These are phyloP conservation scores for Bretziella fagacearum DNA, from an alignment of 2,329 filamentous ascomycete species.

Conservation along the genomic window DNA sequence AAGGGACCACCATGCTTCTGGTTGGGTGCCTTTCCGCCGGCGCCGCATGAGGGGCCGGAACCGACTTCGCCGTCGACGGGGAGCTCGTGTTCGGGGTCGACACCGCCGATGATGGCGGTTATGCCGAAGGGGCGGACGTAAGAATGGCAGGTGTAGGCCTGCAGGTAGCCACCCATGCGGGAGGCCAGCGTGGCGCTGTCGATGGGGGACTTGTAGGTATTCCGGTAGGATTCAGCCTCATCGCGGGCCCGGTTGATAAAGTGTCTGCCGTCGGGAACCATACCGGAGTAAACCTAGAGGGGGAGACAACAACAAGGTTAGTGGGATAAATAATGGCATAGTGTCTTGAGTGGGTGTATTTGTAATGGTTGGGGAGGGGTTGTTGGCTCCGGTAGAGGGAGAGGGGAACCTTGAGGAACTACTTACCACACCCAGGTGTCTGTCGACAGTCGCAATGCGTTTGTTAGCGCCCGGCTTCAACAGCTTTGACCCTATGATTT, in stretches of 20 bases:
- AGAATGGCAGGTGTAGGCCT: conserved; percentile 94
- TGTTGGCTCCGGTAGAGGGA: neutral
- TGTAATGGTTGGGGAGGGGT: no score
- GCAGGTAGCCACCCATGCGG: conserved; percentile 88
- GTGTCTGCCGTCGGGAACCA: conserved; percentile 87
- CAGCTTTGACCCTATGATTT: conserved; percentile 88
- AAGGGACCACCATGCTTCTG: conserved; percentile 75
- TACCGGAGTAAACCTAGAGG: conserved; percentile 73
- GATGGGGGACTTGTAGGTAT: conserved; percentile 88
- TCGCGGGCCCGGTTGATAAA: conserved; percentile 89
- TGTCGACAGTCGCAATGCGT: conserved; percentile 86
- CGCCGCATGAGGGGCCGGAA: conserved; percentile 56
- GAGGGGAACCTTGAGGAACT: no score
- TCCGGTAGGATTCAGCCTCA: conserved; percentile 80
- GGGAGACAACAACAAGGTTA: neutral
- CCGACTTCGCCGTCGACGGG: conserved; percentile 86
- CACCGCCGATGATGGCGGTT: conserved; percentile 83
- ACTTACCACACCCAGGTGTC: conserved; percentile 81
- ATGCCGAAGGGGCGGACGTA: conserved; percentile 94
- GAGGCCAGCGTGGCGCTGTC: conserved; percentile 73
- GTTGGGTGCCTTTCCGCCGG: conserved; percentile 62
- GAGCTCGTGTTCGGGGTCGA: conserved; percentile 74
- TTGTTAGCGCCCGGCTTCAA: conserved; percentile 93
- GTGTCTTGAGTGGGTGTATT: neutral
- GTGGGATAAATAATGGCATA: conserved; percentile 3